phyloP scores from a whole-genome alignment of 2,329 filamentous ascomycete genomes.

The Penicillium griseofulvum region DNA sequence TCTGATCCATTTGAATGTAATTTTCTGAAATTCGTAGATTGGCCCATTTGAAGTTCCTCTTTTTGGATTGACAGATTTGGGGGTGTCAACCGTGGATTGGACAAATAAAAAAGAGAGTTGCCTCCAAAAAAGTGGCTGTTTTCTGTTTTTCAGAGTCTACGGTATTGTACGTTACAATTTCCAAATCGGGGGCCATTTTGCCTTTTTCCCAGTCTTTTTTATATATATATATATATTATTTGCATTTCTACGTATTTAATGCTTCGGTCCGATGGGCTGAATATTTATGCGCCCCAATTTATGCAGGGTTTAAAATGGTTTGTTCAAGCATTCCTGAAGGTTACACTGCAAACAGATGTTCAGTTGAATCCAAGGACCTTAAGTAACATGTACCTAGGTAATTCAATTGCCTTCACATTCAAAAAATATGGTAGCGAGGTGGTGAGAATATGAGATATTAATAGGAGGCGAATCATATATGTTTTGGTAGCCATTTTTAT shows the following conservation, averaged over 20 bases:
- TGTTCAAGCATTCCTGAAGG: not conserved
- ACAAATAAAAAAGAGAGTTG: not conserved
- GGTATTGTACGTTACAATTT: constrained; percentile 1
- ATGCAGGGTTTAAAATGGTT: not conserved
- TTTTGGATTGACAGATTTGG: not conserved
- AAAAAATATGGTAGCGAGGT: constrained; percentile 2
- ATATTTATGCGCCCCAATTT: not conserved
- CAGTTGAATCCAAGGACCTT: not conserved
- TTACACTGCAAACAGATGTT: not conserved
- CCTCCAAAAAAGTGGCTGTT: constrained; percentile 1
- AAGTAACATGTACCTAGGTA: not conserved
- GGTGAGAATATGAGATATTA: not conserved
- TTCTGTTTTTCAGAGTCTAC: constrained; percentile 7
- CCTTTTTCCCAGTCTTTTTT: not conserved
- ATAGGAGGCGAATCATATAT: constrained; percentile 3
- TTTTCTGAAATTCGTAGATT: not conserved
- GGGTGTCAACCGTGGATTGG: constrained; percentile 1
- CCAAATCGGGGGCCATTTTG: not conserved
- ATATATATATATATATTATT: too few relatives aligned
- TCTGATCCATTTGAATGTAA: not conserved
- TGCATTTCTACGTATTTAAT: not conserved
- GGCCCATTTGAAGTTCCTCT: not conserved
- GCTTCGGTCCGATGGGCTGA: not conserved
- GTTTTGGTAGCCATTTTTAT: not conserved
- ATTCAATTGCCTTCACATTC: not conserved